These are phyloP conservation scores for Phlyctochytrium planicorne DNA, from an alignment of 192 early-diverging fungal species.

Conservation along the genomic window DNA sequence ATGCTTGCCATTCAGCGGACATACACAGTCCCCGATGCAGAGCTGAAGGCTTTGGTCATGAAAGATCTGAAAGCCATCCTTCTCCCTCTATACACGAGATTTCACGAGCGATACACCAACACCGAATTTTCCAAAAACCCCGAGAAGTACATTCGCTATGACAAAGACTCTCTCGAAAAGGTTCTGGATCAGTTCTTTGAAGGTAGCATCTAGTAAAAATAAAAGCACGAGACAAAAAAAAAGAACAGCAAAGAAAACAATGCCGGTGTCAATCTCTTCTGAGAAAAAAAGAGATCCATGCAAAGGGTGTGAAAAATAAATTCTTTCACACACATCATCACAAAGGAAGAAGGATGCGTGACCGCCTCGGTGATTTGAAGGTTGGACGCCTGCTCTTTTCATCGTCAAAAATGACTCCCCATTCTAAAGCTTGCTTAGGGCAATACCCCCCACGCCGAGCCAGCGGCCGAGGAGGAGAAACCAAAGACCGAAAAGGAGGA, in stretches of 20 bases:
- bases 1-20: conserved; percentile 63
- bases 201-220: background rate
- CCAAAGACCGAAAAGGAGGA: background rate
- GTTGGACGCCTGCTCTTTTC: too few species aligned
- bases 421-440: background rate
- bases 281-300: too few species aligned
- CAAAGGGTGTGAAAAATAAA: too few species aligned
- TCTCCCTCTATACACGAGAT: conserved; percentile 76
- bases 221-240: background rate
- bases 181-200: conserved; percentile 69
- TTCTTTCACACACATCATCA: too few species aligned
- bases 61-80: conserved; percentile 70
- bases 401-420: background rate
- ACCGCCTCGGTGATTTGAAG: too few species aligned
- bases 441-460: background rate
- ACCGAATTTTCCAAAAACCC: conserved; percentile 81
- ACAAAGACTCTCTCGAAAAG: conserved; percentile 62
- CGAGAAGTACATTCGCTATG: conserved; percentile 80
- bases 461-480: background rate
- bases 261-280: too few species aligned
- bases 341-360: too few species aligned
- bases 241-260: too few species aligned
- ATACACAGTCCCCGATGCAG: conserved; percentile 77
- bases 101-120: conserved; percentile 66
- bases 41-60: conserved; percentile 67